Evolutionary conservation across 768 basidiomycete species (phyloP).

Genomic region (Leccinum rimulosum): DNA sequence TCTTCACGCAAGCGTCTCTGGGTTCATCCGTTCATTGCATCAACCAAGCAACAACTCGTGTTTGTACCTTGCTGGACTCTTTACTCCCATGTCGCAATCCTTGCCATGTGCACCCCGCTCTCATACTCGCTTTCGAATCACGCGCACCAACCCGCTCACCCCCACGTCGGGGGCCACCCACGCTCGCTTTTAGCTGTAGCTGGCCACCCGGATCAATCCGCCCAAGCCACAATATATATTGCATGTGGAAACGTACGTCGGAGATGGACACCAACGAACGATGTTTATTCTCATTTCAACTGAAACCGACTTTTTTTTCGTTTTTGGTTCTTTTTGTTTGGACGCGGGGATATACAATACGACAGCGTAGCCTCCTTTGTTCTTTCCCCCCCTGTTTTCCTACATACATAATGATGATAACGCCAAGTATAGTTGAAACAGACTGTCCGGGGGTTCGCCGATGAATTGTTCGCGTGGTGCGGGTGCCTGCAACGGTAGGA

Average conservation of each 20-base stretch:
- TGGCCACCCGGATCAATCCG: conserved; percentile 6
- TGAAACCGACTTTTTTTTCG: conserved; percentile 12
- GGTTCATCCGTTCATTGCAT: conserved; percentile 29
- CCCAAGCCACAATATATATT: conserved; percentile 21
- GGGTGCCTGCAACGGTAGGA: conserved; percentile 15
- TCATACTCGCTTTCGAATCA: background rate
- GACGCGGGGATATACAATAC: conserved; percentile 29
- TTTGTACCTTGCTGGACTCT: conserved; percentile 25
- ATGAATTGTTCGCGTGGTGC: background rate
- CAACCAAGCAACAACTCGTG: conserved; percentile 18
- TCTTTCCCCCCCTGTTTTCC: background rate
- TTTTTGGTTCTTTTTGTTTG: conserved; percentile 19
- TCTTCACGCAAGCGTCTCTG: conserved; percentile 14
- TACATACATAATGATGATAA: conserved; percentile 29
- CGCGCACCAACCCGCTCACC: background rate
- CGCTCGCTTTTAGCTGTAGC: conserved; percentile 21
- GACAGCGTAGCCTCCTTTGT: conserved; percentile 22
- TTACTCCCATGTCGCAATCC: conserved; percentile 17
- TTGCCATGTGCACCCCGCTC: conserved; percentile 8
- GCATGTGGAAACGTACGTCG: conserved; percentile 28
- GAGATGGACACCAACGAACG: conserved; percentile 27
- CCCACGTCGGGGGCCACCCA: conserved; percentile 11
- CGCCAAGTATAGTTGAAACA: conserved; percentile 5
- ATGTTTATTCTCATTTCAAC: conserved; percentile 6
- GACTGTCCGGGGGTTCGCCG: conserved; percentile 21